Evolutionary conservation across 768 basidiomycete species (phyloP), one percentile per base, ranked within the genome.

Genomic region (Lactarius quietus): DNA sequence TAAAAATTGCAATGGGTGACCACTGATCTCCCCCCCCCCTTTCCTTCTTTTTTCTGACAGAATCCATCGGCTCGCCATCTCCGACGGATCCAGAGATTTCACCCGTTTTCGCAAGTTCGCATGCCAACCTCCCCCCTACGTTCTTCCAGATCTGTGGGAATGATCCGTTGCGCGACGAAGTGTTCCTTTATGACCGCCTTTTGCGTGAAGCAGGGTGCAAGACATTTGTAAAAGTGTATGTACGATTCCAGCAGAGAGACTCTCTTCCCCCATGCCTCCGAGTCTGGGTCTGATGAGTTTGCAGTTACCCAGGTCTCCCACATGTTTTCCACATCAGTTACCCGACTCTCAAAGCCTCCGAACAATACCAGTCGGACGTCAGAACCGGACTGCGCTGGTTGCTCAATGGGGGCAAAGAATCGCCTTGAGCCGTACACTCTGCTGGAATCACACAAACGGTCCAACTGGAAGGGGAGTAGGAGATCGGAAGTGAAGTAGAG

Each of bases 211-310:
- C 55, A 18, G 59, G 39, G 8, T n/a, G 55, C 33, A 60, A 31
- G n/a, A 56, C 62, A 10, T n/a, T 41, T 45, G 29, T 59, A 0
- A 57, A 66, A 43, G 43, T 62, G 61, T 66, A 18, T n/a, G 52
- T 61, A 29, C 45, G 26, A 45, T 35, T 61, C 39, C 5, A 18
- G 36, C 15, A 53, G 51, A 29, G 51, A 8, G 28, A 12, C 17
- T 26, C 4, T 15, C 14, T 12, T n/a, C n/a, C n/a, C 41, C 45
- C 1, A 48, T 14, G n/a, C 4, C 23, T 48, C 45, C 43, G 23
- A 36, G 36, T 45, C 43, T 38, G 38, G 2, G 51, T 15, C 36
- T 52, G 17, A 55, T 15, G 35, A 39, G 35, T 17, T 51, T 36
- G 9, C n/a, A 55, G 41, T 36, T 48, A 63, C 23, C 45, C 63